These are phyloP conservation scores for Stipa capillata DNA, from an alignment of 176 grass and related monocot species.

Conservation along the genomic window DNA sequence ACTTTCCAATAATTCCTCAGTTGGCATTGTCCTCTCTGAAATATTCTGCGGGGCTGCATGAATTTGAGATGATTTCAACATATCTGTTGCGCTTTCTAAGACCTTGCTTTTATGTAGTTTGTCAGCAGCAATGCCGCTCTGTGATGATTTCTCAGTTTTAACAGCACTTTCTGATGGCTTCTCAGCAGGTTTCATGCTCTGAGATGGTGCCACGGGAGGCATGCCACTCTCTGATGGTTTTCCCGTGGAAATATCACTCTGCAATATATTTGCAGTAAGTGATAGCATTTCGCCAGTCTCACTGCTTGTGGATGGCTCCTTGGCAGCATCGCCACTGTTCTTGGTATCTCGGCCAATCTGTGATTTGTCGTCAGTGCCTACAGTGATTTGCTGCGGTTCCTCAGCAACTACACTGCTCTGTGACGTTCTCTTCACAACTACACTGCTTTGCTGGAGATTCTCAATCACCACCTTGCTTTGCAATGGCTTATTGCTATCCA, in stretches of 20 bases:
- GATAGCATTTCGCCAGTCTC: background rate
- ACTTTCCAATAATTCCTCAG: conserved; percentile 3
- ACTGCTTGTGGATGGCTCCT: background rate
- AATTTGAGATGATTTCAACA: conserved; percentile 11
- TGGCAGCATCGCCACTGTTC: background rate
- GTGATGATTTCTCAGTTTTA: background rate
- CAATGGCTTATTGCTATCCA: conserved; percentile 5
- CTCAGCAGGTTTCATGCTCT: background rate
- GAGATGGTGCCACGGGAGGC: background rate
- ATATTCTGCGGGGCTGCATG: background rate
- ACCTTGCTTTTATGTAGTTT: conserved; percentile 8
- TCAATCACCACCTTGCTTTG: conserved; percentile 12
- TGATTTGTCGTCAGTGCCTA: conserved; percentile 9
- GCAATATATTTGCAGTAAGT: background rate
- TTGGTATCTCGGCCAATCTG: background rate
- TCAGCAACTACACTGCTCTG: conserved; percentile 12
- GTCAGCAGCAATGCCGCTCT: background rate
- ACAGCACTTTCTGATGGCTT: conserved; percentile 31
- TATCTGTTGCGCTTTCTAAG: background rate
- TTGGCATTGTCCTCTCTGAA: background rate
- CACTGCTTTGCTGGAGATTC: background rate
- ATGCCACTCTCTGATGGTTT: background rate
- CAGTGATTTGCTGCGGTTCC: conserved; percentile 7
- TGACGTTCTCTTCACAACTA: background rate
- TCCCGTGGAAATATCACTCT: background rate